Percentiles rank a stretch among this genome's conserved stretches.
Evolutionary conservation across 2,329 filamentous ascomycete genomes (phyloP).

Genomic region (Alternaria tenuissima): DNA sequence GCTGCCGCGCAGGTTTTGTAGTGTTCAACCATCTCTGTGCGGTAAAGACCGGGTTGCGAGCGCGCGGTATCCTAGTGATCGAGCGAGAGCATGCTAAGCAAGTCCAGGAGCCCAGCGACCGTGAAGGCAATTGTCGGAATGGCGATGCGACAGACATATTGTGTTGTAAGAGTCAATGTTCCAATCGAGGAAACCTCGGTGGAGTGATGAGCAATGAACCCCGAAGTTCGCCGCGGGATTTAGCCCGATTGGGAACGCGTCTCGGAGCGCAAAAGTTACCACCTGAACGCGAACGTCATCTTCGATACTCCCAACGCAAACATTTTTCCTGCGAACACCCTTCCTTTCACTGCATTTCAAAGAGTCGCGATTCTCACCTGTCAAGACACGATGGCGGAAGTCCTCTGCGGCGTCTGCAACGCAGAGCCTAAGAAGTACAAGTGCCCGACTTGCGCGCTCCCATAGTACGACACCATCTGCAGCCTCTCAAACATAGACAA

Average conservation of each 20-base stretch:
- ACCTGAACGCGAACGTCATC: conserved; percentile 9
- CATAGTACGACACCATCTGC: conserved; percentile 50
- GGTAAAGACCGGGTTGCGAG: conserved; percentile 27
- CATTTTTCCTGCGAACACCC: not conserved
- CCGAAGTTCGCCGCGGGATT: conserved; percentile 38
- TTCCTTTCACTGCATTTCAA: fast-evolving
- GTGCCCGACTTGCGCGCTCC: conserved; percentile 57
- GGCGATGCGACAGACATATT: conserved; percentile 41
- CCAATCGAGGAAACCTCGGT: conserved; percentile 15
- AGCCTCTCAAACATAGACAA: not conserved
- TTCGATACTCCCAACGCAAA: not conserved
- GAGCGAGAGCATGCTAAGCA: conserved; percentile 49
- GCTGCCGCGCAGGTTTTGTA: conserved; percentile 39
- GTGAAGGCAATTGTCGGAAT: conserved; percentile 26
- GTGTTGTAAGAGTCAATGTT: conserved; percentile 11
- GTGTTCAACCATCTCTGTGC: conserved; percentile 46
- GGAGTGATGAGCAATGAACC: conserved; percentile 35
- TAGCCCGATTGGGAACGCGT: conserved; percentile 36
- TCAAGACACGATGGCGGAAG: conserved; percentile 40
- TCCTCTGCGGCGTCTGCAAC: conserved; percentile 55
- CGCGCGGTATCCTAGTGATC: conserved; percentile 23
- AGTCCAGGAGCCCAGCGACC: conserved; percentile 45
- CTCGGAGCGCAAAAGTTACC: conserved; percentile 16
- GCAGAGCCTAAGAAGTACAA: conserved; percentile 59
- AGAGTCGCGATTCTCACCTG: not conserved